A percentile compares a stretch with the other conserved stretches of the same genome.
phyloP scores from a whole-genome alignment of 176 grass and related monocot genomes.

The Phragmites australis region DNA sequence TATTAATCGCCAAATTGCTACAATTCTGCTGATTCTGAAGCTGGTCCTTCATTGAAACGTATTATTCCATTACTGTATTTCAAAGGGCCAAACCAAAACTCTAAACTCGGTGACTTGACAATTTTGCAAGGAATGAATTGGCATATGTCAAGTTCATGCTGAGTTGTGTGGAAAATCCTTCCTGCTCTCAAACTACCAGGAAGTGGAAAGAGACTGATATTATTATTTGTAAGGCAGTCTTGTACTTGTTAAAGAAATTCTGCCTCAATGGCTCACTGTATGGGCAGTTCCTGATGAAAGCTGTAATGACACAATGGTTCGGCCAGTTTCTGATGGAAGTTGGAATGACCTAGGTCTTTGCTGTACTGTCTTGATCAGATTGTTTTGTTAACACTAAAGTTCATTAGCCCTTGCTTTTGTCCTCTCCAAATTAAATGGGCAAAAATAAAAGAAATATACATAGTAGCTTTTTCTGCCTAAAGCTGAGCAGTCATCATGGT shows the following conservation, averaged over 20 bases:
- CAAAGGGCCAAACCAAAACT: neutral
- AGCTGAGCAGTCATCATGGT: neutral
- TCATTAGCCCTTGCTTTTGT: constrained; percentile 12
- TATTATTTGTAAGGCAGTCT: neutral
- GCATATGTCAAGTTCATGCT: neutral
- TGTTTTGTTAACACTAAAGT: constrained; percentile 22
- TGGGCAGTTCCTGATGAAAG: neutral
- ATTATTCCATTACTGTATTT: neutral
- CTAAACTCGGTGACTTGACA: constrained; percentile 11
- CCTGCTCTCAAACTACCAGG: neutral
- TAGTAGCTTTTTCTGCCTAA: neutral
- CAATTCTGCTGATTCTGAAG: neutral
- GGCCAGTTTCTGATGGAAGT: neutral
- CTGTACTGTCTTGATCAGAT: constrained; percentile 4
- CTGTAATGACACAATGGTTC: neutral
- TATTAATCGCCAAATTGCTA: neutral
- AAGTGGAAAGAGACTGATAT: neutral
- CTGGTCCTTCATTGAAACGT: constrained; percentile 16
- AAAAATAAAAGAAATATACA: constrained; percentile 10
- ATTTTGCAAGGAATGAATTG: constrained; percentile 6
- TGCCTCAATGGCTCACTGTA: neutral
- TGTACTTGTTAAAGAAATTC: neutral
- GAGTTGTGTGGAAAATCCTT: neutral
- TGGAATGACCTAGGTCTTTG: constrained; percentile 5
- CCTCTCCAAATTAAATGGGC: neutral